Conservation (phyloP, 441 rosid genomes). For the Adansonia gregorii region DNA sequence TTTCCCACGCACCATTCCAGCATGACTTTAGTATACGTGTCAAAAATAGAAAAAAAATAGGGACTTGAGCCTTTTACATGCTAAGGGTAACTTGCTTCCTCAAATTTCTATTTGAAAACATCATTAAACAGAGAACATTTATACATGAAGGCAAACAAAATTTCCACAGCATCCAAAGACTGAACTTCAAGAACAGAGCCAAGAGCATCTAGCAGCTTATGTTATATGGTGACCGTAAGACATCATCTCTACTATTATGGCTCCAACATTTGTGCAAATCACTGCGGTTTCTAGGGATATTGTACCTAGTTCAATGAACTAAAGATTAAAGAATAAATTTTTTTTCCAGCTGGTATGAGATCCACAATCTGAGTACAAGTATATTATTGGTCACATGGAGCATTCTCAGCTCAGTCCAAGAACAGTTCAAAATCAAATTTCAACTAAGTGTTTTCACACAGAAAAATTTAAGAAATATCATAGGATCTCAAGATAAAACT, state of each 20-base stretch:
- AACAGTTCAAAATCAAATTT: background rate
- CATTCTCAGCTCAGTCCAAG: constrained; percentile 9
- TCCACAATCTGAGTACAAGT: background rate
- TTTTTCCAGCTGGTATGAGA: background rate
- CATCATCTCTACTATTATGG: background rate
- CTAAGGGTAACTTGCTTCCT: background rate
- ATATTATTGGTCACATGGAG: background rate
- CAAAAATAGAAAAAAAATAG: background rate
- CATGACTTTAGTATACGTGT: background rate
- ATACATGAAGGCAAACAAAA: background rate
- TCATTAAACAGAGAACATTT: background rate
- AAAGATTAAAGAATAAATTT: background rate
- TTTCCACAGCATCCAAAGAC: background rate
- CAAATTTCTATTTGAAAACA: background rate
- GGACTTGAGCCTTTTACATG: background rate
- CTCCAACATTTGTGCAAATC: background rate
- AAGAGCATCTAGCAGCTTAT: background rate
- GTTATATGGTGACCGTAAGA: background rate
- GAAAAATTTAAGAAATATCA: background rate
- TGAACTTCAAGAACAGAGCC: background rate
- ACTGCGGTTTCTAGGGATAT: background rate
- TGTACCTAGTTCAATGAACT: constrained; percentile 15
- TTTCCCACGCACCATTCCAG: background rate
- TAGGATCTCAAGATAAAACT: constrained; percentile 11
- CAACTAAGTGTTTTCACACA: background rate